Evolutionary conservation across 148 eudicot genomes (phyloP).

Genomic region (Vaccinium darrowii): DNA sequence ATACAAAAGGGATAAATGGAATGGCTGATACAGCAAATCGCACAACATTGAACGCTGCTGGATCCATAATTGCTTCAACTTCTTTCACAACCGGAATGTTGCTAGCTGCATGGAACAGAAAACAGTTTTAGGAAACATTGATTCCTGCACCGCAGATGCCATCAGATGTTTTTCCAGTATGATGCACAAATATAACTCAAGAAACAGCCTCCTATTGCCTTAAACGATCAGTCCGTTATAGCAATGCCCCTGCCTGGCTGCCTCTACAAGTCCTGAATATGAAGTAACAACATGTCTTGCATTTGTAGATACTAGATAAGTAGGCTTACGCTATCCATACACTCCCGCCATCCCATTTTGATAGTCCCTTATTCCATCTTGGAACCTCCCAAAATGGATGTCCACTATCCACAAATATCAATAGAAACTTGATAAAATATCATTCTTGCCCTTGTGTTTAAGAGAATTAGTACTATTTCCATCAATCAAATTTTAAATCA

Average conservation of each 20-base stretch:
- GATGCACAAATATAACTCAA: background rate
- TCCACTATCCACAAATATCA: too few relatives aligned
- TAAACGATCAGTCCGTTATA: background rate
- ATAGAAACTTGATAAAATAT: too few relatives aligned
- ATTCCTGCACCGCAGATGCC: background rate
- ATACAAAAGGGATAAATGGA: slow-evolving; percentile 64
- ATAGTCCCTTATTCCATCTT: too few relatives aligned
- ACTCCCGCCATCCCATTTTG: too few relatives aligned
- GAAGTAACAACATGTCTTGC: background rate
- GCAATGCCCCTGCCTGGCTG: background rate
- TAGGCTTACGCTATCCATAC: background rate
- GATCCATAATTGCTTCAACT: slow-evolving; percentile 58
- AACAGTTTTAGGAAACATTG: background rate
- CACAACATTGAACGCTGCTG: slow-evolving; percentile 55
- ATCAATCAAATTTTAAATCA: too few relatives aligned
- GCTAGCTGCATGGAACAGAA: slow-evolving; percentile 44
- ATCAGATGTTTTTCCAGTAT: background rate
- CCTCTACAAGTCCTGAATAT: background rate
- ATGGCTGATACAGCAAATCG: slow-evolving; percentile 54
- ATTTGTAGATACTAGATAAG: background rate
- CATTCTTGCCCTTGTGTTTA: too few relatives aligned
- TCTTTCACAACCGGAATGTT: slow-evolving; percentile 71
- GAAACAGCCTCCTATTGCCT: background rate
- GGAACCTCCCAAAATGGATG: too few relatives aligned
- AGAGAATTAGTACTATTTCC: too few relatives aligned